These are phyloP conservation scores for Solanum hybrid DNA, from an alignment of 305 asterid species.

Conservation along the genomic window DNA sequence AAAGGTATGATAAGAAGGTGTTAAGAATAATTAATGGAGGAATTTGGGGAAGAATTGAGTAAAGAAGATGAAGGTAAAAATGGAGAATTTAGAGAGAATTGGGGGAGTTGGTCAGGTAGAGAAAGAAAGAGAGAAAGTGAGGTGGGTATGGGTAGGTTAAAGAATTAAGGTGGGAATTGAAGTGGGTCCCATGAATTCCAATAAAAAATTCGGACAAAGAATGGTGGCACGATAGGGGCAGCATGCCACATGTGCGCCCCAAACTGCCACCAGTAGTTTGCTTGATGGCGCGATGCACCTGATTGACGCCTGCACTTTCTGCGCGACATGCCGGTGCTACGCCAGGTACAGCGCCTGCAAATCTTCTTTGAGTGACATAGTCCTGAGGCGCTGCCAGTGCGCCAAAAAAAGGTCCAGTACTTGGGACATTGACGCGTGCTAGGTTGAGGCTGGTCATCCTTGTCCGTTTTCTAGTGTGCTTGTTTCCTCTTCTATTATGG, in stretches of 20 bases:
- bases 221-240: neutral
- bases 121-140: neutral
- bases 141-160: neutral
- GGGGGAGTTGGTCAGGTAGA: neutral
- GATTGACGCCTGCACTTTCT: accelerated
- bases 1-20: neutral
- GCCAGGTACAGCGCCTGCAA: accelerated
- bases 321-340: neutral
- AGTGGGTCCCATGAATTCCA: neutral
- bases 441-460: neutral
- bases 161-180: neutral
- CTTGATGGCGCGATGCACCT: neutral
- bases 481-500: neutral
- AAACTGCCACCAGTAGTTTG: neutral
- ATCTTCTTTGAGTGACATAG: neutral
- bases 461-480: neutral
- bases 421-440: neutral
- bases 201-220: too few species aligned
- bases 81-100: neutral
- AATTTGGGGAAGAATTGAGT: neutral
- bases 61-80: neutral
- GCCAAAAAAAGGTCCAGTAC: neutral
- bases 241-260: neutral
- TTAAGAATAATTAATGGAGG: neutral
- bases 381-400: neutral